Evolutionary conservation across 73 alveolate genomes (phyloP).

Genomic region (Paramecium caudatum): DNA sequence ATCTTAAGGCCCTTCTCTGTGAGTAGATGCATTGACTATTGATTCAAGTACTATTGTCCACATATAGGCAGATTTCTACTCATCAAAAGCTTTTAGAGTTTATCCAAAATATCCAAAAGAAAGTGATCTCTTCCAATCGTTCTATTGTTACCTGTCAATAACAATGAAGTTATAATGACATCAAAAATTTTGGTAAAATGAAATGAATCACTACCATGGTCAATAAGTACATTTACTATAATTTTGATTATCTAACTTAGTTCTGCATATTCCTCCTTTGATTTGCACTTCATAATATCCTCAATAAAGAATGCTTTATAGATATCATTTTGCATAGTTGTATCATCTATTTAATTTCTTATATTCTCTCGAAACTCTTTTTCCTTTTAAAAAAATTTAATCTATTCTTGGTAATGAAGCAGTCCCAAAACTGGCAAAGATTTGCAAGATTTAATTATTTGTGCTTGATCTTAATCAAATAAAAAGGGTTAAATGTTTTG

Average conservation of each 20-base stretch:
- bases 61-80: not conserved
- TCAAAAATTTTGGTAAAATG: constrained; percentile 25
- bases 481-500: not conserved
- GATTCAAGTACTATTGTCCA: not conserved
- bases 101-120: not conserved
- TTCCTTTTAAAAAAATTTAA: not conserved
- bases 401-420: not conserved
- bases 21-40: not conserved
- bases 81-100: not conserved
- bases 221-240: not conserved
- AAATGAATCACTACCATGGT: constrained; percentile 8
- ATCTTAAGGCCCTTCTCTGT: not conserved
- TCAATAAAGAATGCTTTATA: constrained; percentile 8
- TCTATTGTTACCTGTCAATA: not conserved
- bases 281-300: not conserved
- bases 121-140: constrained; percentile 23
- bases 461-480: not conserved
- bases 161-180: not conserved
- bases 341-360: constrained; percentile 4
- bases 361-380: constrained; percentile 29
- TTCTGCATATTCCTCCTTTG: not conserved
- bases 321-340: not conserved
- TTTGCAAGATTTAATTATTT: constrained; percentile 11
- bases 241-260: not conserved
- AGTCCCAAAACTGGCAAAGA: not conserved